Conservation (phyloP, 192 early-diverging fungal genomes). For the Phlyctochytrium arcticum region DNA sequence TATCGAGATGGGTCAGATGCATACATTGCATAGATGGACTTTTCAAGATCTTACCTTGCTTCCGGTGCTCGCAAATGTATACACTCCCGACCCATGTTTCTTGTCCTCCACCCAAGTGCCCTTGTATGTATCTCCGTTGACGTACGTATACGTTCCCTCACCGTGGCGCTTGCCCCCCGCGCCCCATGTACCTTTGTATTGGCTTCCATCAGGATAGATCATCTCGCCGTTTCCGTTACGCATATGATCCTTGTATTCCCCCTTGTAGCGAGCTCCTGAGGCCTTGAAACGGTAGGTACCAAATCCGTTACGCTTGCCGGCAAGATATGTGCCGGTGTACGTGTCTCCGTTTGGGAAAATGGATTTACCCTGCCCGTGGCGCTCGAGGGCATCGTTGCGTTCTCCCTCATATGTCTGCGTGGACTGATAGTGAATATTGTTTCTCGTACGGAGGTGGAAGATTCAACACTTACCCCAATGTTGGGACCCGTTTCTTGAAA, state of each 20-base stretch:
- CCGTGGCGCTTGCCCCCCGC: slow-evolving; percentile 48
- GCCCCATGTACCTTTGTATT: slow-evolving; percentile 49
- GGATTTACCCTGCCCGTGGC: slow-evolving; percentile 57
- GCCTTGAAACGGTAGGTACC: slow-evolving; percentile 54
- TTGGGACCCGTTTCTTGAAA: slow-evolving; percentile 35
- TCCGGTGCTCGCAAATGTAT: slow-evolving; percentile 30
- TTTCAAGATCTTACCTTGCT: slow-evolving; percentile 39
- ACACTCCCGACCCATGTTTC: slow-evolving; percentile 47
- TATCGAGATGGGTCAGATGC: neutral
- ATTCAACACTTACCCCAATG: slow-evolving; percentile 36
- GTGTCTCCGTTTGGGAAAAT: slow-evolving; percentile 56
- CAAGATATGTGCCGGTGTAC: slow-evolving; percentile 45
- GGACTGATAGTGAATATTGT: neutral
- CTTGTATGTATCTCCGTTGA: slow-evolving; percentile 51
- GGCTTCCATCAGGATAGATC: slow-evolving; percentile 52
- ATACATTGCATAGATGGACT: neutral
- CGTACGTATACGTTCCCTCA: slow-evolving; percentile 47
- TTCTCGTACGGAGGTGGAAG: neutral
- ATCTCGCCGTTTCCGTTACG: slow-evolving; percentile 49
- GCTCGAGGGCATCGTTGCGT: slow-evolving; percentile 42
- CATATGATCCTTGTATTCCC: slow-evolving; percentile 44
- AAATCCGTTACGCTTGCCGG: slow-evolving; percentile 39
- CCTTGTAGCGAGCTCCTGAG: slow-evolving; percentile 44
- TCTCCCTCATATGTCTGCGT: slow-evolving; percentile 55
- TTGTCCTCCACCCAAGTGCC: slow-evolving; percentile 51